A percentile compares a stretch with the other conserved stretches of the same genome.
Evolutionary conservation across 495 filamentous ascomycete species (phyloP).

Genomic region (Glonium stellatum): DNA sequence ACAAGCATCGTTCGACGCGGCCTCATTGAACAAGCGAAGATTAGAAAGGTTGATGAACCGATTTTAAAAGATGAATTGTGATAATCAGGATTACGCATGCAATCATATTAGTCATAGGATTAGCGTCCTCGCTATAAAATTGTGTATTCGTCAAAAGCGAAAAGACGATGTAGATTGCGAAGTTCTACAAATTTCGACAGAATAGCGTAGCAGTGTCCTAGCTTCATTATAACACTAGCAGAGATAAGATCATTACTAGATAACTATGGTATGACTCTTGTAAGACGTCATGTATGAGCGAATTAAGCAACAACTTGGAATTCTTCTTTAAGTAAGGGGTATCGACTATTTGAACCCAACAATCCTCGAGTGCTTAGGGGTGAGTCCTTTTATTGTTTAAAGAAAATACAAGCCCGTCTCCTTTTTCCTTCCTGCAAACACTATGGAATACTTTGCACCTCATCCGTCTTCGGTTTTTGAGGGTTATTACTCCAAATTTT

Average conservation of each 20-base stretch:
- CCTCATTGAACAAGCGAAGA: slow-evolving; percentile 30
- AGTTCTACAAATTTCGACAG: no score
- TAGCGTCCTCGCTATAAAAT: neutral
- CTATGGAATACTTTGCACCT: slow-evolving; percentile 35
- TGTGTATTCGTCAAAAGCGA: neutral
- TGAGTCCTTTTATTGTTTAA: neutral
- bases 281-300: slow-evolving; percentile 4
- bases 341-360: neutral
- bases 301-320: neutral
- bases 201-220: no score
- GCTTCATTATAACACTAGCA: no score
- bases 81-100: neutral
- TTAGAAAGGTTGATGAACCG: slow-evolving; percentile 7
- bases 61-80: slow-evolving; percentile 33
- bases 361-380: neutral
- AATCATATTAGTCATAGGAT: neutral
- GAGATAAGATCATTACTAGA: no score
- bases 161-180: neutral
- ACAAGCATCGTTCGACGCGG: slow-evolving; percentile 41
- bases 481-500: slow-evolving; percentile 44
- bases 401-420: neutral
- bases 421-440: neutral
- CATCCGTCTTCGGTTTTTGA: slow-evolving; percentile 40
- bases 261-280: neutral
- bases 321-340: neutral